Evolutionary conservation across 2,329 filamentous ascomycete species (phyloP).

Genomic region (Sarocladiaceae sp.): DNA sequence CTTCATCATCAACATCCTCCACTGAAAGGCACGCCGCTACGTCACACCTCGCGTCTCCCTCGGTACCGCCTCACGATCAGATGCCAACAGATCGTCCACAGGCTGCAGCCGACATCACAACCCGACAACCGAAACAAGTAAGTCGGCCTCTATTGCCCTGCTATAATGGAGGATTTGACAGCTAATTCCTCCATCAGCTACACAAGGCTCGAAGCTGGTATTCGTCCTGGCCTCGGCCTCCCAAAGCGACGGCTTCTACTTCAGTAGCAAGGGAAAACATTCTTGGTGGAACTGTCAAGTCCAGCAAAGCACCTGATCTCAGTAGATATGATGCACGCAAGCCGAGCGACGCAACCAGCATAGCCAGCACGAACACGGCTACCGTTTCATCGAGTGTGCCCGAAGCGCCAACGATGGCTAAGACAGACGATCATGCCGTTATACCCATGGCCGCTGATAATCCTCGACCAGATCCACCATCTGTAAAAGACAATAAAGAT

Average conservation of each 20-base stretch:
- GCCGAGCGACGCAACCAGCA: slow-evolving; percentile 24
- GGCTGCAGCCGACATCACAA: background rate
- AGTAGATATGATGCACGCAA: slow-evolving; percentile 43
- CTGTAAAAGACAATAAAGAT: background rate
- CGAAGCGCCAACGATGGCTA: slow-evolving; percentile 16
- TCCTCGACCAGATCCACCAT: background rate
- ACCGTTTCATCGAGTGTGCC: slow-evolving; percentile 19
- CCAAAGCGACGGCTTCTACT: slow-evolving; percentile 53
- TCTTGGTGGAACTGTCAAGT: slow-evolving; percentile 46
- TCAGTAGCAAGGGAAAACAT: slow-evolving; percentile 57
- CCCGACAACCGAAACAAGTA: slow-evolving; percentile 6
- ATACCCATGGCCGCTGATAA: background rate
- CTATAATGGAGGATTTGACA: background rate
- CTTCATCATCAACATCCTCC: background rate
- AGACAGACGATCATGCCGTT: background rate
- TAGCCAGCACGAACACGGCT: slow-evolving; percentile 20
- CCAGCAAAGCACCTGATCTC: slow-evolving; percentile 40
- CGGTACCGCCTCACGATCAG: slow-evolving; percentile 2
- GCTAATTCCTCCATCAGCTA: too few relatives aligned
- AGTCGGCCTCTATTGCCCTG: background rate
- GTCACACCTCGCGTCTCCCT: slow-evolving; percentile 1
- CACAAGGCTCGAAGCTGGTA: slow-evolving; percentile 56
- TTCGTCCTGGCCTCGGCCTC: slow-evolving; percentile 50
- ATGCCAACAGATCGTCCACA: background rate
- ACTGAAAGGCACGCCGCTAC: background rate